These are phyloP conservation scores for Stephania yunnanensis DNA, from an alignment of 164 flowering plant genomes.

Conservation along the genomic window DNA sequence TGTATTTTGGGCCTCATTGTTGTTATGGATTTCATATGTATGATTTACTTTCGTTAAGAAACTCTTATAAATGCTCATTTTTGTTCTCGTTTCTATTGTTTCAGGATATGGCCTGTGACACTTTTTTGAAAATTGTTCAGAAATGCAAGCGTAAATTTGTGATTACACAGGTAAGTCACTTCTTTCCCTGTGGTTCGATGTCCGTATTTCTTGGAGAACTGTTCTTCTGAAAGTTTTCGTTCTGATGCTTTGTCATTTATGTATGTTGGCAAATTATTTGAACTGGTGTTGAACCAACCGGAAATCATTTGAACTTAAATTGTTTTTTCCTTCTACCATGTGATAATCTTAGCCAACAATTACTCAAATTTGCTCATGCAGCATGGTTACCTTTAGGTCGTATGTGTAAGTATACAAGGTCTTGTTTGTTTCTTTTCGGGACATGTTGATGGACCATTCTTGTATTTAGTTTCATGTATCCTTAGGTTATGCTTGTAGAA, in stretches of 20 bases:
- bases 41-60: no score
- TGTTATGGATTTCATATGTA: no score
- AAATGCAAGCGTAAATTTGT: conserved; percentile 99
- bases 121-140: conserved; percentile 96
- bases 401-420: background rate
- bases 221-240: background rate
- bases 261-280: background rate
- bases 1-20: no score
- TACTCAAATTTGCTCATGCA: background rate
- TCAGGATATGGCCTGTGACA: conserved; percentile 99
- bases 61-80: background rate
- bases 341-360: background rate
- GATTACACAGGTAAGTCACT: conserved; percentile 59
- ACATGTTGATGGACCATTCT: no score
- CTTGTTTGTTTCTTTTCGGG: no score
- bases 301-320: background rate
- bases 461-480: no score
- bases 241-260: background rate
- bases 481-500: no score
- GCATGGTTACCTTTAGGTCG: background rate
- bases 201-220: background rate
- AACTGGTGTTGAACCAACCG: background rate
- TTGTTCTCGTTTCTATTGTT: conserved; percentile 7
- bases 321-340: background rate
- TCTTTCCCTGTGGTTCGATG: background rate